Conservation (phyloP, 78 protist species). For the Dictyostelium discoideum region dicty_2.7 NC_007088.5:3892501-3893000, state of each 20-base stretch:
- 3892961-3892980: neutral
- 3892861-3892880: neutral
- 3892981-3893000: neutral
- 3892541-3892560: neutral
- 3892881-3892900: neutral
- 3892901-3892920: neutral
- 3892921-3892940: neutral
- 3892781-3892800: slow-evolving; percentile 64
- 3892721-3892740: slow-evolving; percentile 47
- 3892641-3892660: too few relatives aligned
- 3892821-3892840: neutral
- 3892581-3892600: neutral
- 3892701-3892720: slow-evolving; percentile 12
- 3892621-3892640: neutral
- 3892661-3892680: neutral
- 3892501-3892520: slow-evolving; percentile 60
- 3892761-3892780: slow-evolving; percentile 49
- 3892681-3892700: slow-evolving; percentile 40
- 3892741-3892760: neutral
- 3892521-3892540: slow-evolving; percentile 57
- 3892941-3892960: neutral
- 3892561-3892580: too few relatives aligned
- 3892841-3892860: neutral
- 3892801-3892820: slow-evolving; percentile 48
- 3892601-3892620: too few relatives aligned